Evolutionary conservation across 805 yeast species (phyloP).

Genomic region (Myxozyma monticola): DNA sequence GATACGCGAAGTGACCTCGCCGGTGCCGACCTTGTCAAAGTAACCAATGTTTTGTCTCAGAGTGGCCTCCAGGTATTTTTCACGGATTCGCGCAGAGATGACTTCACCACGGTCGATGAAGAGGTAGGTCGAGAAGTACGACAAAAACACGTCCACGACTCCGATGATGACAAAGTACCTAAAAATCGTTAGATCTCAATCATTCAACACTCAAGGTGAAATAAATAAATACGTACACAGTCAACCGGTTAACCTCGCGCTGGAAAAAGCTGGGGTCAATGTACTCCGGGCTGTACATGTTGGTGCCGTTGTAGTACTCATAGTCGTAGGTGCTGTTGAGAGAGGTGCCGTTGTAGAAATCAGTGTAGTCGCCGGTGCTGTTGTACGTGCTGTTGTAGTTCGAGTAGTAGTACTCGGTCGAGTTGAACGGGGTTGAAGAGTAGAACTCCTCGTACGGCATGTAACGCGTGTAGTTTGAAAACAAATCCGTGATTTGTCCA

Average conservation of each 20-base stretch:
- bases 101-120: conserved; percentile 46
- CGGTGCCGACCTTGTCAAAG: conserved; percentile 46
- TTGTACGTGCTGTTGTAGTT: conserved; percentile 12
- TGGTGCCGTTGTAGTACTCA: conserved; percentile 6
- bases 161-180: conserved; percentile 45
- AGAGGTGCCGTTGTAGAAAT: conserved; percentile 5
- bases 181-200: no score
- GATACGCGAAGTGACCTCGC: conserved; percentile 46
- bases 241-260: conserved; percentile 20
- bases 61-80: conserved; percentile 41
- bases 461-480: conserved; percentile 35
- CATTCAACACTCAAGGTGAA: no score
- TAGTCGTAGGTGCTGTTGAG: conserved; percentile 7
- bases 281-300: conserved; percentile 11
- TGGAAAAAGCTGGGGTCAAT: conserved; percentile 24
- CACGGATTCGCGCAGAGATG: conserved; percentile 45
- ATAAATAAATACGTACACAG: conserved; percentile 32
- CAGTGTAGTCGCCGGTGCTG: background rate
- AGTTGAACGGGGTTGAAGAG: conserved; percentile 38
- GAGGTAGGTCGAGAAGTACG: conserved; percentile 40
- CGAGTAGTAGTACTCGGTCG: conserved; percentile 36
- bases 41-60: conserved; percentile 46
- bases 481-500: conserved; percentile 42
- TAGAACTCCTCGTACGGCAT: conserved; percentile 37
- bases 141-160: conserved; percentile 36